Conservation (phyloP, 2,329 filamentous ascomycete genomes). For the Whalleya microplaca region DNA sequence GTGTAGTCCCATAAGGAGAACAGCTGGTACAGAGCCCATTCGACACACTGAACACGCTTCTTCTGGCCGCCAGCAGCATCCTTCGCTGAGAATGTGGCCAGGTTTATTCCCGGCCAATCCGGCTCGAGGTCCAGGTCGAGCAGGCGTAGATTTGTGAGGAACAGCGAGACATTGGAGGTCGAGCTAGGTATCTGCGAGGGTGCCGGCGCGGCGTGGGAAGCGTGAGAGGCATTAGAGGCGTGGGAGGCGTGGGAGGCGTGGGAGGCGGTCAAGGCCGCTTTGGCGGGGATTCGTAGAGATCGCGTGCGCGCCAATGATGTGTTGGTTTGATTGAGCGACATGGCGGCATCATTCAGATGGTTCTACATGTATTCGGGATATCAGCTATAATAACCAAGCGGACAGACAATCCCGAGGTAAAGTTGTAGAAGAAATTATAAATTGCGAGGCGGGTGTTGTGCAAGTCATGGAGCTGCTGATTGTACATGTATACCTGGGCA, state of each 20-base stretch:
- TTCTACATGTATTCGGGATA: not conserved
- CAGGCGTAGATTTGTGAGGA: slow-evolving; percentile 82
- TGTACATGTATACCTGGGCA: too few species aligned
- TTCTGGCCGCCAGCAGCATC: slow-evolving; percentile 75
- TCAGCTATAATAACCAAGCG: not conserved
- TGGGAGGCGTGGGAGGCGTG: too few species aligned
- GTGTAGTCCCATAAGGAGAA: slow-evolving; percentile 83
- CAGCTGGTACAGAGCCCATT: slow-evolving; percentile 90
- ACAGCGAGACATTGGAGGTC: slow-evolving; percentile 63
- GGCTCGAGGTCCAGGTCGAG: slow-evolving; percentile 75
- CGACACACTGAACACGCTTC: slow-evolving; percentile 77
- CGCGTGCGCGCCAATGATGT: slow-evolving; percentile 37
- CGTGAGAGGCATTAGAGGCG: too few species aligned
- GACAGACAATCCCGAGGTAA: slow-evolving; percentile 35
- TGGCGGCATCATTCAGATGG: slow-evolving; percentile 32
- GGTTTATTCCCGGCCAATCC: slow-evolving; percentile 80
- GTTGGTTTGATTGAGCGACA: slow-evolving; percentile 38
- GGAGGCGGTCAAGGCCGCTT: slow-evolving; percentile 36
- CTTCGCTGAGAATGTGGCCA: slow-evolving; percentile 69
- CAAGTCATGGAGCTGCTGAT: not conserved
- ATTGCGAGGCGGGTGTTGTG: not conserved
- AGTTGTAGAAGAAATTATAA: slow-evolving; percentile 13
- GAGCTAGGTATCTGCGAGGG: slow-evolving; percentile 36
- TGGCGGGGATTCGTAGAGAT: slow-evolving; percentile 32
- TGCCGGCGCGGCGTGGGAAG: slow-evolving; percentile 25